These are phyloP conservation scores for Trichoderma atroviride DNA, from an alignment of 2,329 filamentous ascomycete genomes.

Conservation along the genomic window DNA sequence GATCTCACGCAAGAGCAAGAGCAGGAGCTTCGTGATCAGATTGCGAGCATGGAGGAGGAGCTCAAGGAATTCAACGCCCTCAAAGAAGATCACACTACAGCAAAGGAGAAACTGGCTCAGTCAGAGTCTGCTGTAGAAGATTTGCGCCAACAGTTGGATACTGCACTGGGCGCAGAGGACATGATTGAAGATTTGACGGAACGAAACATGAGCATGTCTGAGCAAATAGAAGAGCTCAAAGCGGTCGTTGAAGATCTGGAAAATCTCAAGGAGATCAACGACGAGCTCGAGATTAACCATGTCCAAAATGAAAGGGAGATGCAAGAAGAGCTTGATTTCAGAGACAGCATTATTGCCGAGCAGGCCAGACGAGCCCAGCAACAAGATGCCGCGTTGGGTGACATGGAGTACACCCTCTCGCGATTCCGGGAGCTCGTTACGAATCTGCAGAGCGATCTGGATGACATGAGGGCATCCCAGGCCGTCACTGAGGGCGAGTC, in stretches of 20 bases:
- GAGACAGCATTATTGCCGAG: conserved; percentile 81
- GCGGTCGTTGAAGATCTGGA: conserved; percentile 85
- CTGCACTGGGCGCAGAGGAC: conserved; percentile 83
- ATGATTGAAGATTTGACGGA: conserved; percentile 93
- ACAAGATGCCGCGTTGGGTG: conserved; percentile 79
- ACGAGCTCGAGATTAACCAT: conserved; percentile 92
- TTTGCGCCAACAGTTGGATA: conserved; percentile 87
- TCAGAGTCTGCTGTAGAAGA: conserved; percentile 79
- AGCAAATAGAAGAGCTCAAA: conserved; percentile 81
- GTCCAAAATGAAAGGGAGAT: conserved; percentile 92
- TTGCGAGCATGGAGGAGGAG: conserved; percentile 73
- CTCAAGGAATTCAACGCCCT: conserved; percentile 66
- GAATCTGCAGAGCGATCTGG: conserved; percentile 80
- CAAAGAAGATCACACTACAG: conserved; percentile 69
- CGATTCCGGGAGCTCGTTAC: conserved; percentile 88
- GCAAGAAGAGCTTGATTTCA: conserved; percentile 89
- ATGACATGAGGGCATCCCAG: conserved; percentile 89
- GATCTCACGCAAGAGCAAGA: conserved; percentile 88
- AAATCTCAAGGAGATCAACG: conserved; percentile 85
- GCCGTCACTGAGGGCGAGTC: conserved; percentile 92
- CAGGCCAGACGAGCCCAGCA: conserved; percentile 71
- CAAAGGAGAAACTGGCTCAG: conserved; percentile 72
- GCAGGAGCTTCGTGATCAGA: conserved; percentile 73
- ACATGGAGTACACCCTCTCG: conserved; percentile 86
- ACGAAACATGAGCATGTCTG: conserved; percentile 79